phyloP scores from a whole-genome alignment of 805 yeast species.

The Spathaspora gorwiae region DNA sequence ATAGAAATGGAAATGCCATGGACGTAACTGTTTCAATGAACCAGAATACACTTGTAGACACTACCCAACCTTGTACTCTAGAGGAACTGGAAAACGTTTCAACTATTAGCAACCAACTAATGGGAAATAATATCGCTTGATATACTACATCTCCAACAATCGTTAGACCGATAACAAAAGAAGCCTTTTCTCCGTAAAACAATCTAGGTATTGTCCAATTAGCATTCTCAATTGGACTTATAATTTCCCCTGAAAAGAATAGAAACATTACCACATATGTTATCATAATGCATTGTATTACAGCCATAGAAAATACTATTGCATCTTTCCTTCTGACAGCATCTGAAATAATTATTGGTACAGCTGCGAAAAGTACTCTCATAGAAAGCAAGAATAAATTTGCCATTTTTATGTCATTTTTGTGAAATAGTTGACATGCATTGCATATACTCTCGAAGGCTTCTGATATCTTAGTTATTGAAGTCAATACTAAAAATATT shows the following conservation, averaged over 20 bases:
- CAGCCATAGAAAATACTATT: slow-evolving; percentile 38
- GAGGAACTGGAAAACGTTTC: slow-evolving; percentile 45
- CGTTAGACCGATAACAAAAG: slow-evolving; percentile 40
- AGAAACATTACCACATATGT: slow-evolving; percentile 2
- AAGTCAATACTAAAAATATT: slow-evolving; percentile 41
- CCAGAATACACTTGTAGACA: slow-evolving; percentile 48
- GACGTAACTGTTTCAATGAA: slow-evolving; percentile 31
- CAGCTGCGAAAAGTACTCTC: slow-evolving; percentile 35
- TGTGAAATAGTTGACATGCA: slow-evolving; percentile 41
- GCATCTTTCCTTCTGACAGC: slow-evolving; percentile 44
- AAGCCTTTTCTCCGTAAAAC: slow-evolving; percentile 28
- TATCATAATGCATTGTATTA: slow-evolving; percentile 9
- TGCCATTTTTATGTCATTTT: slow-evolving; percentile 1
- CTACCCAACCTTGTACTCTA: slow-evolving; percentile 43
- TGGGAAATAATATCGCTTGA: slow-evolving; percentile 43
- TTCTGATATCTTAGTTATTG: slow-evolving; percentile 40
- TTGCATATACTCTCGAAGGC: slow-evolving; percentile 45
- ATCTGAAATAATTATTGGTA: slow-evolving; percentile 43
- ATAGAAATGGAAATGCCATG: slow-evolving; percentile 35
- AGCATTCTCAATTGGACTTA: slow-evolving; percentile 2
- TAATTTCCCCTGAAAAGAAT: slow-evolving; percentile 1
- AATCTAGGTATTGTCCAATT: slow-evolving; percentile 8
- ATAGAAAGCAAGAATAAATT: slow-evolving; percentile 26
- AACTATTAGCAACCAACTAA: slow-evolving; percentile 46
- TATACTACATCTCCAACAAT: slow-evolving; percentile 43